Conservation (phyloP, 2,329 filamentous ascomycete species). For the Chalaropsis ovoidea region DNA sequence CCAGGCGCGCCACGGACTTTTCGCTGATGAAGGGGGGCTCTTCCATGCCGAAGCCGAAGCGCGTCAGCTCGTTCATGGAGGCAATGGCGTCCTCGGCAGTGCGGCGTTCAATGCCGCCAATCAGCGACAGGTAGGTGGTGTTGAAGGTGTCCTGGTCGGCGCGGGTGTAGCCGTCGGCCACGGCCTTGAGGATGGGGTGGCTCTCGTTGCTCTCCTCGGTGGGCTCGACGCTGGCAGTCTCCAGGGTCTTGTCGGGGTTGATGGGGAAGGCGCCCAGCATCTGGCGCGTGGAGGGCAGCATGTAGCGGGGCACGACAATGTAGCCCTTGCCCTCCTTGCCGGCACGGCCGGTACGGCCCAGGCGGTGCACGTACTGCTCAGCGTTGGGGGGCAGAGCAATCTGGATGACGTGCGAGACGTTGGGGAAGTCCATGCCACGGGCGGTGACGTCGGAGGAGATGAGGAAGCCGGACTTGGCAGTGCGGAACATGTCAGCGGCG, state of each 20-base stretch:
- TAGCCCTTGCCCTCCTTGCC: conserved; percentile 63
- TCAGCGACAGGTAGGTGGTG: conserved; percentile 46
- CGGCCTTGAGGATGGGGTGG: conserved; percentile 35
- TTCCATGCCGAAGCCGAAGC: conserved; percentile 43
- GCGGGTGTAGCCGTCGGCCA: conserved; percentile 32
- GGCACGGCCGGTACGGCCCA: conserved; percentile 67
- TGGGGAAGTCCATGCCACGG: conserved; percentile 73
- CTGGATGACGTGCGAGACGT: conserved; percentile 71
- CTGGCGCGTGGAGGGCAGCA: conserved; percentile 40
- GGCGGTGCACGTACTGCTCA: conserved; percentile 66
- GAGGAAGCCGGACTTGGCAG: conserved; percentile 51
- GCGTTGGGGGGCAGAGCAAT: conserved; percentile 53
- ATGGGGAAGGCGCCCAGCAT: conserved; percentile 53
- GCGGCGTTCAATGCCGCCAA: conserved; percentile 42
- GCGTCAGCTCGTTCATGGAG: conserved; percentile 45
- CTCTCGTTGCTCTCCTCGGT: conserved; percentile 19
- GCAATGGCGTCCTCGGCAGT: conserved; percentile 36
- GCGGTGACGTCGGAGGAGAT: conserved; percentile 73
- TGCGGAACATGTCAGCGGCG: conserved; percentile 62
- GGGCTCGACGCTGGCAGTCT: conserved; percentile 34
- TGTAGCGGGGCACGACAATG: conserved; percentile 50
- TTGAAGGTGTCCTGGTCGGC: conserved; percentile 31
- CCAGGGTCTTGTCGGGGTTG: conserved; percentile 43
- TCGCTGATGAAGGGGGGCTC: conserved; percentile 37
- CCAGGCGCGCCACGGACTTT: conserved; percentile 31